A percentile compares a stretch with the other conserved stretches of the same genome.
Conservation (phyloP, 345 rosid genomes). For the Arabidopsis thaliana region DNA sequence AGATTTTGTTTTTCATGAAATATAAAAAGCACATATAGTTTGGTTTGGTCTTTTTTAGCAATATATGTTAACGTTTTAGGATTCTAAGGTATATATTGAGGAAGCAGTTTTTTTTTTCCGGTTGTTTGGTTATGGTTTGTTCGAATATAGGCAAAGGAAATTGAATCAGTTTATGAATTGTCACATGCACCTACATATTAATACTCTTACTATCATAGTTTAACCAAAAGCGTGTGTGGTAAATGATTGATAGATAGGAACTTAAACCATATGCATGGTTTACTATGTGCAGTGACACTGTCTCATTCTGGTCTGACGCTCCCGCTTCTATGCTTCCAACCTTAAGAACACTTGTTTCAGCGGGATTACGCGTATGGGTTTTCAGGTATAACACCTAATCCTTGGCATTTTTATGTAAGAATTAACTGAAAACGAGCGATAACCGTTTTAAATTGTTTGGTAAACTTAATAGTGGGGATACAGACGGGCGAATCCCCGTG, state of each 20-base stretch:
- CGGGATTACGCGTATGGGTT: constrained; percentile 80
- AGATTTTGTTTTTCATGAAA: neutral
- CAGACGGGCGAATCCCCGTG: constrained; percentile 89
- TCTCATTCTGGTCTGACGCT: constrained; percentile 62
- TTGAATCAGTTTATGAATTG: neutral
- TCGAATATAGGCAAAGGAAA: neutral
- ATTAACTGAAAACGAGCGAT: neutral
- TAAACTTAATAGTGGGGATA: constrained; percentile 64
- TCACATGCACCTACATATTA: neutral
- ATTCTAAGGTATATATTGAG: neutral
- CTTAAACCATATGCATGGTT: constrained; percentile 7
- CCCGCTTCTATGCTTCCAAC: constrained; percentile 75
- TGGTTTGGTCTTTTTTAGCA: neutral
- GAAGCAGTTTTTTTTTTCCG: neutral
- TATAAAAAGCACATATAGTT: neutral
- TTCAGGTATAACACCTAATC: constrained; percentile 53
- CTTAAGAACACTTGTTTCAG: constrained; percentile 65
- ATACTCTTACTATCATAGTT: neutral
- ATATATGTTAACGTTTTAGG: neutral
- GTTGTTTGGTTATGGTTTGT: neutral
- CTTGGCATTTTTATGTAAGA: neutral
- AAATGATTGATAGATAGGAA: neutral
- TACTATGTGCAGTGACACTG: constrained; percentile 48
- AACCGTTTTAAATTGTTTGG: neutral
- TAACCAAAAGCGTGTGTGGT: constrained; percentile 15